Percentiles rank a stretch among this genome's conserved stretches.
Evolutionary conservation across 352 stramenopile genomes (phyloP).

Genomic region (Pelagophyceae sp.): DNA sequence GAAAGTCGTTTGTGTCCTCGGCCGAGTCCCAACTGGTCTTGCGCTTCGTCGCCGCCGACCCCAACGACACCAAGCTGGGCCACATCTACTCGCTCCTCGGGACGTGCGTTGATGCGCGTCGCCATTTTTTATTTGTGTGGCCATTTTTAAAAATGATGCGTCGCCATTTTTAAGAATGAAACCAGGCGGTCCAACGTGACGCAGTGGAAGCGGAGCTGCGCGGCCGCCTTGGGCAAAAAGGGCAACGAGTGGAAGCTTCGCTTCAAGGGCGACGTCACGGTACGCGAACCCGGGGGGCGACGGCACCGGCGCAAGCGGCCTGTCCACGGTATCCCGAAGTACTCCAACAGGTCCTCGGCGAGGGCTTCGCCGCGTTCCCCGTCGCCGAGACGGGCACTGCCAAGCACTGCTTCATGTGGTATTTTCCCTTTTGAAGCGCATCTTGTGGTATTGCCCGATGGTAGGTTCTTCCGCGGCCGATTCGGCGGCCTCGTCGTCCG

Average conservation of each 20-base stretch:
- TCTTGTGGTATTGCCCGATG: too few relatives aligned
- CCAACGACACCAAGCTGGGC: neutral
- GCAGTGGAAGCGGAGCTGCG: conserved; percentile 4
- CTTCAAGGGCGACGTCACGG: conserved; percentile 13
- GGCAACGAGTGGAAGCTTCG: conserved; percentile 9
- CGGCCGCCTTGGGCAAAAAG: neutral
- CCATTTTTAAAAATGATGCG: too few relatives aligned
- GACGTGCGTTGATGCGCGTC: too few relatives aligned
- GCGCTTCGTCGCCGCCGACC: conserved; percentile 4
- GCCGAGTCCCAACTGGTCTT: neutral
- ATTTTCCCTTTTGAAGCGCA: too few relatives aligned
- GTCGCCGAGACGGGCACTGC: neutral
- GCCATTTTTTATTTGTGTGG: too few relatives aligned
- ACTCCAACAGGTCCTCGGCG: conserved; percentile 11
- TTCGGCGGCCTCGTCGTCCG: conserved; percentile 13
- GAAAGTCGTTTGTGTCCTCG: neutral
- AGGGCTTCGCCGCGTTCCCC: neutral
- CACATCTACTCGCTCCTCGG: conserved; percentile 13
- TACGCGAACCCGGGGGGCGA: too few relatives aligned
- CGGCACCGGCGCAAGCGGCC: too few relatives aligned
- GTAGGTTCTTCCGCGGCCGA: conserved; percentile 11
- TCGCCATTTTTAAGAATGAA: too few relatives aligned
- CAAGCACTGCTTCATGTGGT: neutral
- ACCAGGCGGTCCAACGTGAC: neutral
- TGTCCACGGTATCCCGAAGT: too few relatives aligned